Evolutionary conservation across 2,329 filamentous ascomycete species (phyloP).

Genomic region (Scleromitrula shiraiana): DNA sequence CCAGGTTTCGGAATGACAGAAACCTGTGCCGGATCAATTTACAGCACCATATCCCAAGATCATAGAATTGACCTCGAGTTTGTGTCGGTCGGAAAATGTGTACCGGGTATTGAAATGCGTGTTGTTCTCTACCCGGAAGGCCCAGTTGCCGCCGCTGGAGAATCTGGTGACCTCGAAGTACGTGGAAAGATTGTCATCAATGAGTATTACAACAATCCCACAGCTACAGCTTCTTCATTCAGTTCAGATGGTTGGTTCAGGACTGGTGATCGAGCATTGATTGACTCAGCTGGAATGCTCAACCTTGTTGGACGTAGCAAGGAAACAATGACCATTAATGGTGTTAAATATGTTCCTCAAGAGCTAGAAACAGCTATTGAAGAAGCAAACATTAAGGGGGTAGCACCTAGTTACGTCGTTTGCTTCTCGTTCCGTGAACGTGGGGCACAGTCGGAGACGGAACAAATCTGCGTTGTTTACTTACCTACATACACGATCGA

Average conservation of each 20-base stretch:
- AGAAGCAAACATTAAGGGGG: conserved; percentile 20
- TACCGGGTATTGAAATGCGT: conserved; percentile 33
- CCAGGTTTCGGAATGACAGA: conserved; percentile 42
- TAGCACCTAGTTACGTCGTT: conserved; percentile 26
- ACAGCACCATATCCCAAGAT: conserved; percentile 32
- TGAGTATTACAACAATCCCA: conserved; percentile 29
- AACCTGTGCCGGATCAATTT: conserved; percentile 41
- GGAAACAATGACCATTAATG: conserved; percentile 39
- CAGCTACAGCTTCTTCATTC: conserved; percentile 39
- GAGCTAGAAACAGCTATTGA: conserved; percentile 35
- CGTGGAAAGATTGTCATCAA: conserved; percentile 22
- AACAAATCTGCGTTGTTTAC: conserved; percentile 34
- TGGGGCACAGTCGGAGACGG: conserved; percentile 25
- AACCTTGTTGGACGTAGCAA: conserved; percentile 32
- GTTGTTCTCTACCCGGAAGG: conserved; percentile 17
- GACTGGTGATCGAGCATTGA: conserved; percentile 58
- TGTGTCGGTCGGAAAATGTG: conserved; percentile 32
- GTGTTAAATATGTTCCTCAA: conserved; percentile 32
- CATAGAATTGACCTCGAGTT: conserved; percentile 32
- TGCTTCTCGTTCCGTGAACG: conserved; percentile 32
- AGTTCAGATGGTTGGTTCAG: conserved; percentile 91
- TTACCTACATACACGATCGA: conserved; percentile 23
- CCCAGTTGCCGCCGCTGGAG: background rate
- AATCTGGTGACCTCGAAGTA: conserved; percentile 23
- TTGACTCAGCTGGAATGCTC: conserved; percentile 30